Base-by-base conservation (phyloP, 148 eudicot genomes). In the Euryodendron excelsum region DNA sequence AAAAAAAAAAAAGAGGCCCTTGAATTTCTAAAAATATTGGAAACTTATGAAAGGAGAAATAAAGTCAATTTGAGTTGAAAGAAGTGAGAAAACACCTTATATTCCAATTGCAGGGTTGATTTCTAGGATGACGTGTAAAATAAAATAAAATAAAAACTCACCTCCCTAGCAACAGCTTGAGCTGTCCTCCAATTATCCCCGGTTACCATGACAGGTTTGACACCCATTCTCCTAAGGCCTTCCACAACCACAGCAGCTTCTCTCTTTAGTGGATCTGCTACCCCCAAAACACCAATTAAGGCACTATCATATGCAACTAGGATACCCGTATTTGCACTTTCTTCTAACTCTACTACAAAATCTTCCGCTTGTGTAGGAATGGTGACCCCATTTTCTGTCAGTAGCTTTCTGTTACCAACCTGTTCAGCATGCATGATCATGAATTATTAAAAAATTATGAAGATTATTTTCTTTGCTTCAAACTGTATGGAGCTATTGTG, bases 131-230 rank as follows among this genome's bases (percentile, higher is more conserved):
- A n/a, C n/a, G n/a, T n/a, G n/a, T n/a, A n/a, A n/a, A n/a, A n/a
- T n/a, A n/a, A 14, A 74, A 27, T 14, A 74, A 64, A 60, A 72
- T 21, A 10, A 75, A 60, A 71, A 72, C 83, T 69, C 44, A 95
- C 99, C 99, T 96, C 99, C 74, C 87, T 90, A 33, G 98, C 99
- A 77, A 91, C 99, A 75, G 99, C 94, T 73, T 67, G 80, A 63
- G 99, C 99, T 11, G 99, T 96, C 81, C 98, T 89, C 94, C 93
- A 83, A 74, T 96, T 96, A 84, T 96, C 99, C 84, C 99, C 99
- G 5, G 99, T 96, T 69, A 96, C 99, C 99, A 96, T 96, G 62
- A 96, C 88, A 73, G 98, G 87, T 77, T 74, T 84, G 64, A 96
- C 88, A 55, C 99, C 99, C 97, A 96, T 96, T 85, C 93, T 96